These are phyloP conservation scores for Syzygium grande DNA, from an alignment of 345 rosid genomes.

Conservation along the genomic window DNA sequence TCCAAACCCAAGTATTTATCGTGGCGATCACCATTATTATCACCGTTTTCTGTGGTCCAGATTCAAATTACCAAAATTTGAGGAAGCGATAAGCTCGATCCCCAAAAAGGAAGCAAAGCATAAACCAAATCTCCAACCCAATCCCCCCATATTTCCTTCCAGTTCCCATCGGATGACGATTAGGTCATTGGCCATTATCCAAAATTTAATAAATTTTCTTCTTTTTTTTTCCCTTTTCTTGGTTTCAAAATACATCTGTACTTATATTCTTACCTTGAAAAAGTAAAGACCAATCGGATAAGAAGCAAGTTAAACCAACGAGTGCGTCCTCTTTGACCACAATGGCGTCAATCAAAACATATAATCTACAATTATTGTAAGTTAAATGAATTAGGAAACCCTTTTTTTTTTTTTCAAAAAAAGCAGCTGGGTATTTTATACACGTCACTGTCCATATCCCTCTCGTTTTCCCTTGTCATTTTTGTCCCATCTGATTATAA, in stretches of 20 bases:
- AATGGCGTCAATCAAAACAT: no score
- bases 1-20: accelerated
- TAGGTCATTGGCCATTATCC: not conserved
- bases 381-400: no score
- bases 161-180: not conserved
- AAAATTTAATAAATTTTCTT: no score
- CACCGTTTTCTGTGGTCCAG: not conserved
- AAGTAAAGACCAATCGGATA: not conserved
- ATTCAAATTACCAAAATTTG: not conserved
- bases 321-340: not conserved
- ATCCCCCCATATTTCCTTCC: not conserved
- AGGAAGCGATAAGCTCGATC: not conserved
- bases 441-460: no score
- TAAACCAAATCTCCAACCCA: not conserved
- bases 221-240: not conserved
- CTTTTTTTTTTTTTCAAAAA: no score
- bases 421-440: no score
- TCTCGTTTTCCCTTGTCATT: not conserved
- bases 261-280: not conserved
- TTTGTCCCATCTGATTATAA: not conserved
- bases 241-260: not conserved
- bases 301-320: not conserved
- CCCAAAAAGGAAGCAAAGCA: not conserved
- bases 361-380: no score
- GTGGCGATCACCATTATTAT: not conserved